These are phyloP conservation scores for Pugionium cornutum DNA, from an alignment of 345 rosid genomes.

Conservation along the genomic window DNA sequence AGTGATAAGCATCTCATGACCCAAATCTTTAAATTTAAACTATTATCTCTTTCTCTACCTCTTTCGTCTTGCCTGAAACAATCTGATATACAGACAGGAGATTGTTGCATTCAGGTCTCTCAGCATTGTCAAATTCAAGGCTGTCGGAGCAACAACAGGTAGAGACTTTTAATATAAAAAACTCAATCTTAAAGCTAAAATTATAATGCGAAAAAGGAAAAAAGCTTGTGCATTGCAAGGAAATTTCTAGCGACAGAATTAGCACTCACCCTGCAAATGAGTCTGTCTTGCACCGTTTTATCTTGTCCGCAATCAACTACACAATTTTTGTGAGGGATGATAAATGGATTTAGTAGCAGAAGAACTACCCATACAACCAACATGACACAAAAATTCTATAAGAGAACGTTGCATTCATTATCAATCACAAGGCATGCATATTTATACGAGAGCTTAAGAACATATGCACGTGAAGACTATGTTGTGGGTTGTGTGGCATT, in stretches of 20 bases:
- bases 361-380: slow-evolving; percentile 2
- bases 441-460: slow-evolving; percentile 4
- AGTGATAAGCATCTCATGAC: slow-evolving; percentile 9
- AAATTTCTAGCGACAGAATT: background rate
- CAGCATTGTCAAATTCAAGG: slow-evolving; percentile 85
- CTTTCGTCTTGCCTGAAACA: slow-evolving; percentile 80
- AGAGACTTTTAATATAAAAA: background rate
- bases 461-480: background rate
- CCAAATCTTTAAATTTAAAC: background rate
- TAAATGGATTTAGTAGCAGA: slow-evolving; percentile 19
- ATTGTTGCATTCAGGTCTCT: slow-evolving; percentile 91
- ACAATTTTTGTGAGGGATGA: slow-evolving; percentile 18
- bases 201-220: background rate
- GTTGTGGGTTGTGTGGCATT: background rate
- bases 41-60: slow-evolving; percentile 44
- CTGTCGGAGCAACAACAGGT: slow-evolving; percentile 45
- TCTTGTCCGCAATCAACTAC: slow-evolving; percentile 80
- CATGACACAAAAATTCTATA: slow-evolving; percentile 13
- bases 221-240: background rate
- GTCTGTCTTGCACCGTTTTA: slow-evolving; percentile 93
- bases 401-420: background rate
- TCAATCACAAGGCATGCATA: background rate
- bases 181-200: background rate
- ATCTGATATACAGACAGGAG: slow-evolving; percentile 89
- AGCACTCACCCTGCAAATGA: slow-evolving; percentile 63